Evolutionary conservation across 768 basidiomycete genomes (phyloP), one percentile per base, ranked within the genome.

Genomic region (Lactarius hatsudake): DNA sequence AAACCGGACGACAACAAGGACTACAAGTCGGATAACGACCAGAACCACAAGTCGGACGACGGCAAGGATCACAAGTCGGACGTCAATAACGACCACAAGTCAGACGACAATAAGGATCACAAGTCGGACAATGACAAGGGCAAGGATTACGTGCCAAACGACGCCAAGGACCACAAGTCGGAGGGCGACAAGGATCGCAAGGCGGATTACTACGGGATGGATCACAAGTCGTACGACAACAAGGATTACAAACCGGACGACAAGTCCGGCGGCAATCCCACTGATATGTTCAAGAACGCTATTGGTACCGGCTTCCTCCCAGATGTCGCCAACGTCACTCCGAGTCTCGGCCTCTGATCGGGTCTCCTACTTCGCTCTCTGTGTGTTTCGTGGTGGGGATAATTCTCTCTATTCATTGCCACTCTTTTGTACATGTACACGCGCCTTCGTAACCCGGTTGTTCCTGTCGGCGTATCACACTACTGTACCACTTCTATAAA

Each of bases 381-480:
- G 0, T 26, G 45, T 40, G n/a, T 51, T 54, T 36, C 18, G n/a
- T 59, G 30, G 43, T 51, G 66, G 34, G 62, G 40, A 63, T 51
- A 55, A 15, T 45, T 54, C 23, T 15, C 4, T 26, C 58, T 62
- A 62, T 45, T 51, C 54, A 45, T 23, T 58, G 8, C 42, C 61
- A 42, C 56, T 62, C 61, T 38, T 65, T 60, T 28, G 26, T 53
- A 30, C 20, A 59, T 43, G 60, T 54, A 42, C 61, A 9, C 15
- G 34, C 12, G 17, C 30, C 17, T 61, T 28, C 23, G 26, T 62
- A 56, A 34, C 10, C 34, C 60, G 43, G 30, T 58, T 66, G 28
- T 53, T 40, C 58, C 23, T 63, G 36, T 62, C 55, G 48, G 48
- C 23, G 36, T 67, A 59, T 5, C 36, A 54, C 43, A 63, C 36